Evolutionary conservation across 768 basidiomycete genomes (phyloP).

Genomic region (Panellus pusillus): DNA sequence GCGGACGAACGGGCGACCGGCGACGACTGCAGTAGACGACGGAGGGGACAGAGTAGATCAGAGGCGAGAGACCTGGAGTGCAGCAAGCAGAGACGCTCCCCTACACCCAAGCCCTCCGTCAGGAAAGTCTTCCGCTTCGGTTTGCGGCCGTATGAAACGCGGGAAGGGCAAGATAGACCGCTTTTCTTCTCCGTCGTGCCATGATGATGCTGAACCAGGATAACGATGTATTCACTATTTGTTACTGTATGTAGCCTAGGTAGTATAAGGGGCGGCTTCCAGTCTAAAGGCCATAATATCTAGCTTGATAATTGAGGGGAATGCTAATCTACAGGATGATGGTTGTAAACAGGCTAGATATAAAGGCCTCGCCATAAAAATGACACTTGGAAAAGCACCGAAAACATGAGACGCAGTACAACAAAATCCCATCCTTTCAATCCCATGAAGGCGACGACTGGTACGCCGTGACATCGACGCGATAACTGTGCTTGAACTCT

Average conservation of each 20-base stretch:
- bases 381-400: constrained; percentile 18
- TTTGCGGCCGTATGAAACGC: no score
- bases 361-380: constrained; percentile 18
- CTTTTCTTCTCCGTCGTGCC: no score
- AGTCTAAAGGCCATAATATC: constrained; percentile 7
- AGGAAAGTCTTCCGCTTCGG: constrained; percentile 75
- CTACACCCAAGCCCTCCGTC: constrained; percentile 53
- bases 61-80: no score
- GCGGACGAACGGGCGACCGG: no score
- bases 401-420: constrained; percentile 8
- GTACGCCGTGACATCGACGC: constrained; percentile 88
- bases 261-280: no score
- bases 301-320: constrained; percentile 22
- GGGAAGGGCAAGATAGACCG: no score
- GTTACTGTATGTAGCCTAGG: no score
- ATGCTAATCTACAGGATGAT: constrained; percentile 23
- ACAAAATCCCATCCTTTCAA: constrained; percentile 25
- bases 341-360: constrained; percentile 21
- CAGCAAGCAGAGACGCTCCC: no score
- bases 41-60: no score
- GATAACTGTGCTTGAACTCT: constrained; percentile 88
- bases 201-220: no score
- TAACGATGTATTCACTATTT: no score
- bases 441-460: constrained; percentile 55
- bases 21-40: no score